Conservation (phyloP, 2,329 filamentous ascomycete genomes). For the Xylariaceae sp. region DNA sequence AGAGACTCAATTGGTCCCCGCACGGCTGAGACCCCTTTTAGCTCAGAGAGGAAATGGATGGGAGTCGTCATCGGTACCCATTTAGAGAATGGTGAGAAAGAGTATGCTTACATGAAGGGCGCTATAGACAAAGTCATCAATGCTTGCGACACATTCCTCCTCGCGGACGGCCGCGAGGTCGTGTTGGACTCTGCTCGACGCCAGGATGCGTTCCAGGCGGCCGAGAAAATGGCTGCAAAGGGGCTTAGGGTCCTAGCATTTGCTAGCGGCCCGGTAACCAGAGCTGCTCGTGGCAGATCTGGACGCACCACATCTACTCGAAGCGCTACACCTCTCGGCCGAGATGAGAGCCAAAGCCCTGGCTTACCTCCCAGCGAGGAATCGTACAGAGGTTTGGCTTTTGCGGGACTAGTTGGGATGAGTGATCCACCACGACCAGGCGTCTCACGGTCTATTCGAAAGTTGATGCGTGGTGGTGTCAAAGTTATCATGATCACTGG, state of each 20-base stretch:
- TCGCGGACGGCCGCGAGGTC: conserved; percentile 82
- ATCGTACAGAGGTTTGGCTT: conserved; percentile 79
- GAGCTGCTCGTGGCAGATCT: conserved; percentile 47
- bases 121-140: conserved; percentile 85
- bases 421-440: conserved; percentile 92
- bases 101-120: conserved; percentile 94
- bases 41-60: conserved; percentile 99
- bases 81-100: conserved; percentile 62
- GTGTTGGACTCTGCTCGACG: conserved; percentile 77
- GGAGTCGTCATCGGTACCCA: conserved; percentile 79
- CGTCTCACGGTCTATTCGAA: conserved; percentile 85
- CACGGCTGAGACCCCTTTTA: conserved; percentile 87
- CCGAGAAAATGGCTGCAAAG: conserved; percentile 84
- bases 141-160: conserved; percentile 88
- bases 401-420: conserved; percentile 95
- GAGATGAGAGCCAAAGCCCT: conserved; percentile 43
- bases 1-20: conserved; percentile 83
- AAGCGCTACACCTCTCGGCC: conserved; percentile 54
- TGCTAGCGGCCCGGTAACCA: conserved; percentile 75
- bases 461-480: conserved; percentile 90
- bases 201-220: conserved; percentile 75
- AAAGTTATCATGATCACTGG: conserved; percentile 99
- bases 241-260: conserved; percentile 91
- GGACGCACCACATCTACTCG: conserved; percentile 42
- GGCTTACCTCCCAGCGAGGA: conserved; percentile 63